Evolutionary conservation across 352 stramenopile genomes (phyloP).

Genomic region (Blastocystis sp.): DNA sequence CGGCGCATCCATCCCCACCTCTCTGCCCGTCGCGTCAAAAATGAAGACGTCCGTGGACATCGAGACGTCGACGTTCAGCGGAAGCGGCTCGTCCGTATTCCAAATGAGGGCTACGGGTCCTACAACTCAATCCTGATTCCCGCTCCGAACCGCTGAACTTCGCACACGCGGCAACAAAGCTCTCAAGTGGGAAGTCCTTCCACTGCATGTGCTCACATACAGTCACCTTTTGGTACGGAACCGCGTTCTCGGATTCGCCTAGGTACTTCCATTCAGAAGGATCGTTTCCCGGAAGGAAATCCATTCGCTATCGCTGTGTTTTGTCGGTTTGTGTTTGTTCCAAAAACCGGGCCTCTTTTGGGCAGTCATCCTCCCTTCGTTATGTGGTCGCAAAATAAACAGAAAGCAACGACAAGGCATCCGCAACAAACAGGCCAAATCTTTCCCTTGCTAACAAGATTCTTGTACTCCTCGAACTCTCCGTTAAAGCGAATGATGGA

Average conservation of each 20-base stretch:
- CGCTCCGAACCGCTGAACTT: conserved; percentile 35
- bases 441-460: conserved; percentile 76
- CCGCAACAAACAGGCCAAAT: conserved; percentile 44
- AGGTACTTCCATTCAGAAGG: conserved; percentile 40
- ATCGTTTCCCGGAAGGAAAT: conserved; percentile 64
- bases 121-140: conserved; percentile 7
- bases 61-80: conserved; percentile 4
- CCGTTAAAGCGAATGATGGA: conserved; percentile 87
- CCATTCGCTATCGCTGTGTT: conserved; percentile 57
- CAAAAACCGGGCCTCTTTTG: conserved; percentile 9
- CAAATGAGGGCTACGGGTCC: conserved; percentile 48
- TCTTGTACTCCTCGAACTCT: conserved; percentile 86
- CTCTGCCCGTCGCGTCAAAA: conserved; percentile 40
- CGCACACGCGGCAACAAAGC: conserved; percentile 25
- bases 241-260: conserved; percentile 17
- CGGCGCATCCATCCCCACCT: not conserved
- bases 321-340: conserved; percentile 11
- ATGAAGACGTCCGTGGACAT: conserved; percentile 63
- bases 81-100: conserved; percentile 57
- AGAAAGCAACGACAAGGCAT: not conserved
- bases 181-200: conserved; percentile 49
- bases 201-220: conserved; percentile 53
- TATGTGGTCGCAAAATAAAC: not conserved
- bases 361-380: not conserved
- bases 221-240: conserved; percentile 67